These are phyloP conservation scores for Anisodus acutangulus DNA, from an alignment of 257 asterid species.

Conservation along the genomic window DNA sequence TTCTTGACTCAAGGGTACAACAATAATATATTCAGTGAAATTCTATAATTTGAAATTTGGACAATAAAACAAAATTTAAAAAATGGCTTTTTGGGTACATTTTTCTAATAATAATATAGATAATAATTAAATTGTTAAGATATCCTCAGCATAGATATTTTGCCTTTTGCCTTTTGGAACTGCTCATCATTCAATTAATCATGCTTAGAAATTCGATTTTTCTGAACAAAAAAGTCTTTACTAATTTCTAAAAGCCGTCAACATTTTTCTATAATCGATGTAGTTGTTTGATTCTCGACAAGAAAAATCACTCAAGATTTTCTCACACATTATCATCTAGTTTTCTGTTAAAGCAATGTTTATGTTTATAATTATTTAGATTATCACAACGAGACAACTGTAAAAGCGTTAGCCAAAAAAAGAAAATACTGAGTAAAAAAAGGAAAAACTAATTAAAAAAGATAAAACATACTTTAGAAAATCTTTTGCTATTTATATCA, in stretches of 20 bases:
- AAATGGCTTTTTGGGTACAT: neutral
- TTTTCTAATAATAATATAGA: neutral
- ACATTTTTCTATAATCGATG: slow-evolving; percentile 10
- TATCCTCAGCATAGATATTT: neutral
- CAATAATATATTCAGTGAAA: too few relatives aligned
- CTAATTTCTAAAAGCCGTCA: slow-evolving; percentile 14
- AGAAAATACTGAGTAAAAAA: too few relatives aligned
- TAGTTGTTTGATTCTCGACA: slow-evolving; percentile 25
- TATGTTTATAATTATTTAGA: neutral
- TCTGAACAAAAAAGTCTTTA: neutral
- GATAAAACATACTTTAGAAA: neutral
- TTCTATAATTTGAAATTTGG: too few relatives aligned
- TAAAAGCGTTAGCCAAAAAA: neutral
- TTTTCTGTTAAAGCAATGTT: slow-evolving; percentile 21
- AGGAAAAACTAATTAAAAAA: neutral
- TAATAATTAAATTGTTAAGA: neutral
- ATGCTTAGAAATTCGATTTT: neutral
- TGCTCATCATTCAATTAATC: slow-evolving; percentile 14
- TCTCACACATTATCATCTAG: neutral
- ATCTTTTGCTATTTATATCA: neutral
- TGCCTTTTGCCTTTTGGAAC: slow-evolving; percentile 1
- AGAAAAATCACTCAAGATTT: slow-evolving; percentile 19
- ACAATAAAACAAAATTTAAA: neutral
- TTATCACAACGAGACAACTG: neutral
- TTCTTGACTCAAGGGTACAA: neutral